Conservation (phyloP, 2,329 filamentous ascomycete genomes). For the Colletotrichum sp. region DNA sequence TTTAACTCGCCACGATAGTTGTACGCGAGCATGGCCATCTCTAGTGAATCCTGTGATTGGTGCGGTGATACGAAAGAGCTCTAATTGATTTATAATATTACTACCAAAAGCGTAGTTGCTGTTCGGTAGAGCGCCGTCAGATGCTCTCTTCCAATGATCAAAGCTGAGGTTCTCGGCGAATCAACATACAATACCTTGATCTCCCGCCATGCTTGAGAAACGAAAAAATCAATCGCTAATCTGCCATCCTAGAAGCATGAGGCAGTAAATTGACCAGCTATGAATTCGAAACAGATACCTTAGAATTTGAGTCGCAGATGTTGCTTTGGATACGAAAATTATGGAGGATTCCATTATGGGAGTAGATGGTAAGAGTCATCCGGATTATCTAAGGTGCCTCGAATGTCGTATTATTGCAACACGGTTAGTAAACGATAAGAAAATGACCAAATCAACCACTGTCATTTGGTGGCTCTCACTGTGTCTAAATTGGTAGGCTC, state of each 20-base stretch:
- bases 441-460: rapidly evolving
- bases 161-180: neutral
- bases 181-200: neutral
- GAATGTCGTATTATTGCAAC: neutral
- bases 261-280: neutral
- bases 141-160: neutral
- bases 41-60: neutral
- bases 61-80: neutral
- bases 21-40: neutral
- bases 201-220: neutral
- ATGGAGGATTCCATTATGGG: neutral
- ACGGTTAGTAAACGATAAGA: neutral
- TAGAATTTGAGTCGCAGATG: neutral
- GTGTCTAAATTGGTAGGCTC: rapidly evolving
- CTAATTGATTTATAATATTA: neutral
- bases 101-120: rapidly evolving
- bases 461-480: rapidly evolving
- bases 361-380: neutral
- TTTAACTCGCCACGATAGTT: neutral
- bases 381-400: neutral
- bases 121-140: neutral
- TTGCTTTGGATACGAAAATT: neutral
- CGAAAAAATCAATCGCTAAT: neutral
- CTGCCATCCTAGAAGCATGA: neutral
- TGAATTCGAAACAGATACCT: neutral